Evolutionary conservation across 345 rosid genomes (phyloP), one percentile per base, ranked within the genome.

Genomic region (Moringa oleifera): DNA sequence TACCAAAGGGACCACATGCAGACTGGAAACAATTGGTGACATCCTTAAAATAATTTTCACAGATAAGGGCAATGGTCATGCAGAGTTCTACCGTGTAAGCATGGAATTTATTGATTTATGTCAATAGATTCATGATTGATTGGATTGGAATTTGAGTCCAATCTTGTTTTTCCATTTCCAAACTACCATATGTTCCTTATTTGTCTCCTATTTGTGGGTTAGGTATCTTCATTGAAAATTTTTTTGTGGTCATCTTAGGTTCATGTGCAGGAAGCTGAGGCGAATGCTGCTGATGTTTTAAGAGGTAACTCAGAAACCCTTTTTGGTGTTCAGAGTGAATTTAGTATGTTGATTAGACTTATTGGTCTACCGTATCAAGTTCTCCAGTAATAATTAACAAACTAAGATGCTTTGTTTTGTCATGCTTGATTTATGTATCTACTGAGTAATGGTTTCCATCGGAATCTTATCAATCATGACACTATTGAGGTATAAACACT

Each of bases 261-360:
- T 75, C 99, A 94, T 79, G 84, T 94, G 59, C 91, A 79, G 73
- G 96, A 94, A 75, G 65, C 63, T 67, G 92, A 82, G 64, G 77
- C 68, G 21, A 79, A 69, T 69, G 68, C 86, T 71, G 59, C 75
- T 22, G 89, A 88, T 74, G 56, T 65, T 57, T 57, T 79, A 18
- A 85, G 78, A 86, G 99, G 97, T 94, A 67, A 67, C 55, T n/a
- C n/a, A 58, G 47, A n/a, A 24, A 54, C 51, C 49, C 57, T 10
- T 33, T 65, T 46, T 63, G 49, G 71, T n/a, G 59, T 16, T 63
- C 57, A 54, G 23, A 17, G 55, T 50, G 12, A 25, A 41, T 41
- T 41, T 41, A 28, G 8, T 28, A 3, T 28, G 33, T 28, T 28
- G 33, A 28, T 28, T 28, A 2, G 33, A 28, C 33, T n/a, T n/a